phyloP scores from a whole-genome alignment of 2,329 filamentous ascomycete genomes.

The Ophiostoma quercus region DNA sequence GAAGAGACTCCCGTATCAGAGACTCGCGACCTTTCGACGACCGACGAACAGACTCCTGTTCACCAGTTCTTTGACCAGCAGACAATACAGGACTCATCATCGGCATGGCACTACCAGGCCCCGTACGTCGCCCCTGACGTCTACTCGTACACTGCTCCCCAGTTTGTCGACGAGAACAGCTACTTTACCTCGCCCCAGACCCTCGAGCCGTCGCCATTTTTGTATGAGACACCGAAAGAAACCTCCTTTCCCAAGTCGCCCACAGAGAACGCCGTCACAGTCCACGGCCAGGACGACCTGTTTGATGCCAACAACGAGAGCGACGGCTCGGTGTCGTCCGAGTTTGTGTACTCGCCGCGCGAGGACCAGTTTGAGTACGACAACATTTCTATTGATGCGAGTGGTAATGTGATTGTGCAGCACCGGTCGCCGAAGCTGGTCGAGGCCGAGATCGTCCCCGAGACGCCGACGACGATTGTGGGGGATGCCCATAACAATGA shows the following conservation, averaged over 20 bases:
- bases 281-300: constrained; percentile 35
- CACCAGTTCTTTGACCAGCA: neutral
- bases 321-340: constrained; percentile 7
- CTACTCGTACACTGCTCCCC: neutral
- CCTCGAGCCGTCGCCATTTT: constrained; percentile 14
- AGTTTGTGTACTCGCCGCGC: neutral
- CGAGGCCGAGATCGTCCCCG: neutral
- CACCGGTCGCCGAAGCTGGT: neutral
- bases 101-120: constrained; percentile 15
- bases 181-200: constrained; percentile 22
- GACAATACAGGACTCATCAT: neutral
- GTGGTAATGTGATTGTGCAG: constrained; percentile 9
- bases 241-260: neutral
- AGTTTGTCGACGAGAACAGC: constrained; percentile 20
- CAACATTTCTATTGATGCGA: constrained; percentile 9
- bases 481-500: neutral
- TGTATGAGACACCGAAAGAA: constrained; percentile 9
- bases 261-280: constrained; percentile 33
- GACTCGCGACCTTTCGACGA: neutral
- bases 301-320: constrained; percentile 31
- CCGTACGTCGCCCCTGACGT: constrained; percentile 3
- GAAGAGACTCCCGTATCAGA: neutral
- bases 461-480: constrained; percentile 1
- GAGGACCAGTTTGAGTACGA: neutral
- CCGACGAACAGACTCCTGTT: neutral